Percentiles rank a stretch among this genome's conserved stretches.
phyloP scores from a whole-genome alignment of 2,329 filamentous ascomycete species.

The Epichloe typhina region DNA sequence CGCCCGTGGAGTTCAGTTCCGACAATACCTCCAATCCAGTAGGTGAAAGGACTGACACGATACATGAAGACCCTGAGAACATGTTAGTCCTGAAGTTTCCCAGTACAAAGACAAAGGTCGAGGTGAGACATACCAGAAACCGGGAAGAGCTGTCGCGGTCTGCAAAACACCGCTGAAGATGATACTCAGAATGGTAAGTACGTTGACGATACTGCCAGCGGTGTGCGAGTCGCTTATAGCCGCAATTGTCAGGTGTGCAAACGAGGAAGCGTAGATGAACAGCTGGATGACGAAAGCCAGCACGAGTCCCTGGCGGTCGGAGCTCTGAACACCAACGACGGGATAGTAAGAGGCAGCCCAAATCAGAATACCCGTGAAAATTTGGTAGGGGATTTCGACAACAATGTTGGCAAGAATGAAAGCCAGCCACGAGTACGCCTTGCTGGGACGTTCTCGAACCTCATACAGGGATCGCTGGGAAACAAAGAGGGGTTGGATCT shows the following conservation, averaged over 20 bases:
- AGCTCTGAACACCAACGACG: slow-evolving; percentile 33
- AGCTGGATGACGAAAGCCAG: slow-evolving; percentile 52
- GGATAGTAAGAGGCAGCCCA: slow-evolving; percentile 59
- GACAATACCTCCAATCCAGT: slow-evolving; percentile 55
- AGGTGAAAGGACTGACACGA: slow-evolving; percentile 52
- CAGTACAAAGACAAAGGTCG: background rate
- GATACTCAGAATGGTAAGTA: slow-evolving; percentile 44
- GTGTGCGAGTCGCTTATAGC: slow-evolving; percentile 57
- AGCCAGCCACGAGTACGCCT: slow-evolving; percentile 62
- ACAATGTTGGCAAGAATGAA: slow-evolving; percentile 61
- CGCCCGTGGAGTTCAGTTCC: slow-evolving; percentile 49
- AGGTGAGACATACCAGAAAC: slow-evolving; percentile 39
- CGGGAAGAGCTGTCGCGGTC: slow-evolving; percentile 41
- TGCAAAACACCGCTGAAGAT: slow-evolving; percentile 55
- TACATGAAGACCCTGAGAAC: slow-evolving; percentile 54
- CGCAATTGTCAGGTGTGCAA: slow-evolving; percentile 61
- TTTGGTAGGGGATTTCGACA: slow-evolving; percentile 61
- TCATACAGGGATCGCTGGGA: slow-evolving; percentile 64
- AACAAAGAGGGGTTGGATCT: slow-evolving; percentile 57
- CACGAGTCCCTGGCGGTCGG: slow-evolving; percentile 49
- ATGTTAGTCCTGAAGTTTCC: background rate
- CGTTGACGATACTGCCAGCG: slow-evolving; percentile 47
- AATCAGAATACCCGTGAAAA: slow-evolving; percentile 47
- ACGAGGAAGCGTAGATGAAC: slow-evolving; percentile 58
- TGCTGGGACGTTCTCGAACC: slow-evolving; percentile 60